Conservation (phyloP, 176 grass and related monocot species). For the Rhynchospora tenuis region DNA sequence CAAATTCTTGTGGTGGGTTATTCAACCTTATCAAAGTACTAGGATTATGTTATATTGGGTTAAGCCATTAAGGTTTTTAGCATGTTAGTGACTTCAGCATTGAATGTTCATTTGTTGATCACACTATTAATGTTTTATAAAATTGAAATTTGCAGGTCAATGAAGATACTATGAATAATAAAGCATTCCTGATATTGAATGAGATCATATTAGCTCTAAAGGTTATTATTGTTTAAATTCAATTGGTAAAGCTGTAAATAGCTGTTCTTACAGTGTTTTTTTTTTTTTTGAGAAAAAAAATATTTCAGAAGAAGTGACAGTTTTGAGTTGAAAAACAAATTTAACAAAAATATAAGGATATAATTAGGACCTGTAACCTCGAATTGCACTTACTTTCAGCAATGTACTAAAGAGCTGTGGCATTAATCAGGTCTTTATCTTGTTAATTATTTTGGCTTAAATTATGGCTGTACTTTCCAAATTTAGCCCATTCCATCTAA, state of each 20-base stretch:
- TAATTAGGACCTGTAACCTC: neutral
- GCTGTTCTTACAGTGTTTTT: neutral
- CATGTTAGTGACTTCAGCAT: slow-evolving; percentile 12
- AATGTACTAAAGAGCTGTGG: neutral
- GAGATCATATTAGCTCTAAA: slow-evolving; percentile 85
- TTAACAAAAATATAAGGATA: neutral
- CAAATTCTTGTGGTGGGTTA: neutral
- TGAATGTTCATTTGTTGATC: slow-evolving; percentile 17
- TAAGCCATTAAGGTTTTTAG: slow-evolving; percentile 1
- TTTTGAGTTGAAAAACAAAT: neutral
- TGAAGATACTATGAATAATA: slow-evolving; percentile 72
- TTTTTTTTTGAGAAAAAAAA: neutral
- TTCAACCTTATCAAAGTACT: neutral
- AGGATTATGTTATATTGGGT: neutral
- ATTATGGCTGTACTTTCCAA: neutral
- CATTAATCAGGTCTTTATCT: neutral
- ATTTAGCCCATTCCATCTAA: neutral
- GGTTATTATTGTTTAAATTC: slow-evolving; percentile 32
- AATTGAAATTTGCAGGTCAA: slow-evolving; percentile 79
- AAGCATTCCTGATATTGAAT: slow-evolving; percentile 96
- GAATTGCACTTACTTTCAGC: neutral
- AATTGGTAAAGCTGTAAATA: neutral
- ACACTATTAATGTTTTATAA: slow-evolving; percentile 30
- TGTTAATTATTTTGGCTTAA: neutral
- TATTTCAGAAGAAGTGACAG: neutral